Base-by-base conservation (phyloP, 305 asterid species). In the Withania somnifera region DNA sequence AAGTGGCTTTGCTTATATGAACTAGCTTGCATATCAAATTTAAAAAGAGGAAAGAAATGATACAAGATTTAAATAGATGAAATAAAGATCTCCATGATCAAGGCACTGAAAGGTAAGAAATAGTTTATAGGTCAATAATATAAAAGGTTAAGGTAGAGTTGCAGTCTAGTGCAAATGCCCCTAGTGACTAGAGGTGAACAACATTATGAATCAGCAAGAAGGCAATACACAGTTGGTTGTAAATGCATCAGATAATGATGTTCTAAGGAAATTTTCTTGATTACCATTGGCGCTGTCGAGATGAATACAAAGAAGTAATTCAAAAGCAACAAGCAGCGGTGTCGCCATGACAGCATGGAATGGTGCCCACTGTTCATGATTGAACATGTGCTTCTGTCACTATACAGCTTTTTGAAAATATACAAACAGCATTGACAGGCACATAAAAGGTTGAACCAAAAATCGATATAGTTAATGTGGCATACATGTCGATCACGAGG, bases 401-500 rank as follows among this genome's bases (percentile, higher is more conserved):
- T 73, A 82, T 54, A 68, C 53, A 81, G 77, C 71, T 79, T 24
- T 60, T n/a, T 28, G 81, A 76, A 61, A 83, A 50, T 30, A 36
- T 57, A 78, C 15, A 64, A 9, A 52, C 47, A 19, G 26, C 53
- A 71, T 51, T 71, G 52, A 47, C 57, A 47, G 56, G 11, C 22
- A 19, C 54, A 50, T 63, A 20, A 63, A 50, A 67, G 1, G 0
- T n/a, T 50, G 76, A 47, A 80, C 47, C 30, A 38, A 57, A 57
- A 36, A 56, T 78, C 53, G 26, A 56, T 20, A 34, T 38, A 8
- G 24, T 68, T 60, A 77, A 66, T 63, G 73, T 61, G 80, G 81
- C 95, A 84, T 96, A 96, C 99, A 84, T 89, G 86, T 58, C 98
- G 99, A 83, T 93, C 95, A 87, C 88, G 97, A 83, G 98, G 98